A percentile compares a stretch with the other conserved stretches of the same genome.
phyloP scores from a whole-genome alignment of 257 asterid species.

The Solanum pinnatisectum region DNA sequence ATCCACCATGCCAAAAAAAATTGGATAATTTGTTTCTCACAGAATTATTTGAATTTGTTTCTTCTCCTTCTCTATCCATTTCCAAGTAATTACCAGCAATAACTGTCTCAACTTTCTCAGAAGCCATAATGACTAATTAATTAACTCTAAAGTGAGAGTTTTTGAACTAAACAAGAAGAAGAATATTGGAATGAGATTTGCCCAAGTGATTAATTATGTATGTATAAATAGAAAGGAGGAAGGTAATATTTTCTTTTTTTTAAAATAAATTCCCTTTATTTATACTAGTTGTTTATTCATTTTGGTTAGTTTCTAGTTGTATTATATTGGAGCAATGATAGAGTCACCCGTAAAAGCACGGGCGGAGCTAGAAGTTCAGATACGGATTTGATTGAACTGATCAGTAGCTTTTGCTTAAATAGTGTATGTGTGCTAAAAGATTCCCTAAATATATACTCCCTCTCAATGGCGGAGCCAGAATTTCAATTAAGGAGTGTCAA shows the following conservation, averaged over 20 bases:
- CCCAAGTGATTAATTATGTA: neutral
- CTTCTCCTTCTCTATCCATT: constrained; percentile 73
- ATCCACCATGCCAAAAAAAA: constrained; percentile 86
- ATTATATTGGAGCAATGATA: constrained; percentile 26
- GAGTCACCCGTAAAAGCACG: constrained; percentile 4
- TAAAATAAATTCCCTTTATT: neutral
- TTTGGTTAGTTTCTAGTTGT: neutral
- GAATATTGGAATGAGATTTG: neutral
- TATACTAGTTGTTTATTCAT: neutral
- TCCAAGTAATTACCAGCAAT: constrained; percentile 77
- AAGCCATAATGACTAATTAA: constrained; percentile 37
- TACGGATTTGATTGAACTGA: too few relatives aligned
- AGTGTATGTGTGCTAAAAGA: neutral
- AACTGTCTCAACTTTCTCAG: constrained; percentile 74
- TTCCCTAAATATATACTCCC: too few relatives aligned
- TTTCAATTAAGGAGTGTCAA: too few relatives aligned
- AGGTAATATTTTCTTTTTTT: neutral
- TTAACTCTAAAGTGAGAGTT: neutral
- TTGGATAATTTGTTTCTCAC: constrained; percentile 39
- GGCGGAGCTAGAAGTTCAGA: neutral
- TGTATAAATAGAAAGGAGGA: neutral
- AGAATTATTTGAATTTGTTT: constrained; percentile 18
- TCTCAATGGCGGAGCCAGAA: too few relatives aligned
- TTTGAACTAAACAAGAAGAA: neutral
- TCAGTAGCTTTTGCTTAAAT: too few relatives aligned